A percentile compares a stretch with the other conserved stretches of the same genome.
These are phyloP conservation scores for Aspergillus aculeatus DNA, from an alignment of 2,329 filamentous ascomycete species.

Conservation along the genomic window DNA sequence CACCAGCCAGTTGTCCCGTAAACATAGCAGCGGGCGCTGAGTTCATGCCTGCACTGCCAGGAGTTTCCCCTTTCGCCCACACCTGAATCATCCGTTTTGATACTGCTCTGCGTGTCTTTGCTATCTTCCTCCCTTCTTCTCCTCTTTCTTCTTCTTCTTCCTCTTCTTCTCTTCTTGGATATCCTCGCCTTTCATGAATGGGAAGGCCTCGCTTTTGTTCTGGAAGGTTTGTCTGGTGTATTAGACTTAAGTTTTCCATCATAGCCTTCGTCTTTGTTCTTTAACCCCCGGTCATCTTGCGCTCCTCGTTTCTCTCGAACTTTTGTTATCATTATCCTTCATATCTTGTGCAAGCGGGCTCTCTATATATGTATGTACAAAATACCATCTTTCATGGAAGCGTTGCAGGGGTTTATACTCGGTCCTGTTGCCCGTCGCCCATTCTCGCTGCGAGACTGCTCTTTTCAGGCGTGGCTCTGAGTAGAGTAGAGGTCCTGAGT, in stretches of 20 bases:
- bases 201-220: constrained; percentile 16
- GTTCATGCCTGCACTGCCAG: neutral
- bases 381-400: constrained; percentile 9
- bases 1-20: constrained; percentile 32
- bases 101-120: constrained; percentile 6
- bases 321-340: neutral
- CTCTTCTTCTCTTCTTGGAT: constrained; percentile 25
- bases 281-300: neutral
- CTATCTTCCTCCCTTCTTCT: neutral
- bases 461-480: neutral
- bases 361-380: constrained; percentile 12
- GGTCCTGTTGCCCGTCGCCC: neutral
- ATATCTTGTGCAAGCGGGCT: neutral
- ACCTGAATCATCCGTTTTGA: constrained; percentile 1
- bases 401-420: neutral
- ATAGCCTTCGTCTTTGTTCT: constrained; percentile 9
- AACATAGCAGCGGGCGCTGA: constrained; percentile 30
- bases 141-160: constrained; percentile 13
- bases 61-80: neutral
- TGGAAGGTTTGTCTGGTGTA: constrained; percentile 20
- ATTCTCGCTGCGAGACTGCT: neutral
- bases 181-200: constrained; percentile 27
- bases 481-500: no score
- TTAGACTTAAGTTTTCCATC: constrained; percentile 19
- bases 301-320: neutral